These are phyloP conservation scores for Rhodotorula sp. DNA, from an alignment of 1,284 basidiomycete genomes.

Conservation along the genomic window DNA sequence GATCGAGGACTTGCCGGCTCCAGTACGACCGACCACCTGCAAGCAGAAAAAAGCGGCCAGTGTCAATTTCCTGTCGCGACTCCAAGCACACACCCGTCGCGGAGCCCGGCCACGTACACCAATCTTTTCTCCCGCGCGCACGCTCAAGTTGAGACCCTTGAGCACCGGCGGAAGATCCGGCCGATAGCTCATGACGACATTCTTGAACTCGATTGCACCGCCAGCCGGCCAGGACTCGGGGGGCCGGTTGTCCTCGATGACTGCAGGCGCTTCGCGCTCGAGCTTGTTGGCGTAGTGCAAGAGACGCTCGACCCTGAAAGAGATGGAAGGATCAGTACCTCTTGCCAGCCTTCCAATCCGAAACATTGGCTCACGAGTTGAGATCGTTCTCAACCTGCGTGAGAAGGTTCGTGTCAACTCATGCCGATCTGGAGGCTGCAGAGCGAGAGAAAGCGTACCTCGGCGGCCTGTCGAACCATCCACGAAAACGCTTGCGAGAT, in stretches of 20 bases:
- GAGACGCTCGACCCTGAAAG: slow-evolving; percentile 67
- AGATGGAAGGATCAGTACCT: background rate
- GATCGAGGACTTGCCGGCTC: slow-evolving; percentile 61
- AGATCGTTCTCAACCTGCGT: slow-evolving; percentile 76
- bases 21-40: background rate
- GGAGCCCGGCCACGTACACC: slow-evolving; percentile 53
- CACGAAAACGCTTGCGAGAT: slow-evolving; percentile 65
- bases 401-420: slow-evolving; percentile 56
- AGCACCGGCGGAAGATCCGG: slow-evolving; percentile 54
- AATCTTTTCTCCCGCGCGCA: slow-evolving; percentile 56
- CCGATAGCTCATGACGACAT: slow-evolving; percentile 43
- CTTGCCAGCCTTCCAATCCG: background rate
- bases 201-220: slow-evolving; percentile 51
- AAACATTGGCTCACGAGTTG: slow-evolving; percentile 59
- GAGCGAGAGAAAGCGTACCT: slow-evolving; percentile 29
- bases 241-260: slow-evolving; percentile 61
- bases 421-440: too few relatives aligned
- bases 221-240: slow-evolving; percentile 63
- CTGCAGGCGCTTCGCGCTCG: slow-evolving; percentile 75
- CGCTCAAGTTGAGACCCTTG: slow-evolving; percentile 59
- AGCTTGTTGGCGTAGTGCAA: slow-evolving; percentile 43
- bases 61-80: too few relatives aligned
- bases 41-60: background rate
- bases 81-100: too few relatives aligned
- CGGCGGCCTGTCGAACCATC: slow-evolving; percentile 68